Conservation (phyloP, 2,329 filamentous ascomycete species). For the Alternaria ethzedia region DNA sequence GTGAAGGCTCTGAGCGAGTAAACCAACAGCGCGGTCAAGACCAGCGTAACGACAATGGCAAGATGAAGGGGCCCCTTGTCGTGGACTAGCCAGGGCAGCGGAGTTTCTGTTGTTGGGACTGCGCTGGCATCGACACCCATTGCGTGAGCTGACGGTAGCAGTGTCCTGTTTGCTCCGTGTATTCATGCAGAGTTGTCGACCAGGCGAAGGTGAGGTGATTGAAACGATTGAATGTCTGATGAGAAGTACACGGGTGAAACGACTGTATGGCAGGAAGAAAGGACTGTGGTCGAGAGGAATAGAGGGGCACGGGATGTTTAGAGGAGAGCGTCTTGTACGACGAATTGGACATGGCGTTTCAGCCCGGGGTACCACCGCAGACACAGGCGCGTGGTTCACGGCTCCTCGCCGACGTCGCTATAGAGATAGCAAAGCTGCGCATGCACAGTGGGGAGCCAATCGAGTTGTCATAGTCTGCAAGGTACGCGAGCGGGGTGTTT, state of each 20-base stretch:
- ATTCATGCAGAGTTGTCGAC: slow-evolving; percentile 2
- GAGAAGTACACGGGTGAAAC: slow-evolving; percentile 3
- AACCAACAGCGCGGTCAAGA: slow-evolving; percentile 49
- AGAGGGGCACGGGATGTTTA: slow-evolving; percentile 1
- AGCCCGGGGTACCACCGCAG: slow-evolving; percentile 13
- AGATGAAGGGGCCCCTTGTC: slow-evolving; percentile 47
- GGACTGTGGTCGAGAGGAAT: slow-evolving; percentile 5
- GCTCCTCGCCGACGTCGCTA: slow-evolving; percentile 15
- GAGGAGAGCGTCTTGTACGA: slow-evolving; percentile 9
- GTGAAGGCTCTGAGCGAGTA: slow-evolving; percentile 55
- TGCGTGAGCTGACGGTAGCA: slow-evolving; percentile 13
- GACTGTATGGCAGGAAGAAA: slow-evolving; percentile 9
- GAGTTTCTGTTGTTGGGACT: slow-evolving; percentile 8
- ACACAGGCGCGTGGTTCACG: slow-evolving; percentile 9
- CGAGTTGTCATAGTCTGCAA: slow-evolving; percentile 1
- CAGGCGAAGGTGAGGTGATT: not conserved
- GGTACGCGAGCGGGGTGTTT: slow-evolving; percentile 8
- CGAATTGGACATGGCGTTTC: slow-evolving; percentile 8
- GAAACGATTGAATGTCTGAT: not conserved
- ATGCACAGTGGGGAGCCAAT: not conserved
- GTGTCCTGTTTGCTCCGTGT: slow-evolving; percentile 14
- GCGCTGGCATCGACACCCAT: slow-evolving; percentile 30
- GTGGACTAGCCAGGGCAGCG: slow-evolving; percentile 24
- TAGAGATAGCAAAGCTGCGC: slow-evolving; percentile 8
- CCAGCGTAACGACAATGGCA: slow-evolving; percentile 50